Evolutionary conservation across 2,329 filamentous ascomycete genomes (phyloP).

Genomic region (Gnomoniopsis sp.): DNA sequence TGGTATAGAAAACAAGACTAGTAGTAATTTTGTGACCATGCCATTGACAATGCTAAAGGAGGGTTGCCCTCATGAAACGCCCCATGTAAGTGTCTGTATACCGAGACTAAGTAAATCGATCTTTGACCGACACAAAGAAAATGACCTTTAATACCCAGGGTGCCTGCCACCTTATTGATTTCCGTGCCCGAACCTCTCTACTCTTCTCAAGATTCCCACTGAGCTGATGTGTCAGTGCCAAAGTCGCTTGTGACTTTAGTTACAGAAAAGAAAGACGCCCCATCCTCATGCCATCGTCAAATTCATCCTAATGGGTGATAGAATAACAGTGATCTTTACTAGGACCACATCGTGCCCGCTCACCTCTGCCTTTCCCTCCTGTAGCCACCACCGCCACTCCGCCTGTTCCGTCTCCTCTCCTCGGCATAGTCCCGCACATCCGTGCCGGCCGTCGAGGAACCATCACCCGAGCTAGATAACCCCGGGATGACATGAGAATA

Average conservation of each 20-base stretch:
- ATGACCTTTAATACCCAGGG: background rate
- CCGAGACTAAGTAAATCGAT: background rate
- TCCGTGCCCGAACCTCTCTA: background rate
- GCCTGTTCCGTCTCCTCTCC: slow-evolving; percentile 40
- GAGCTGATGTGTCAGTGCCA: background rate
- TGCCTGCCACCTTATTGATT: background rate
- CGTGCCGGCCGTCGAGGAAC: slow-evolving; percentile 26
- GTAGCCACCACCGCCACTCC: slow-evolving; percentile 26
- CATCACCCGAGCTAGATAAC: slow-evolving; percentile 31
- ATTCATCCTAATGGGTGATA: background rate
- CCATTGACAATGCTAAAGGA: slow-evolving; percentile 14
- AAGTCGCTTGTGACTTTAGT: background rate
- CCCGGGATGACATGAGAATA: slow-evolving; percentile 56
- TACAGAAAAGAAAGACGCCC: background rate
- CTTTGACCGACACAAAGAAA: slow-evolving; percentile 2
- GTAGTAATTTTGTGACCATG: background rate
- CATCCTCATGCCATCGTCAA: background rate
- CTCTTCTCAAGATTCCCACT: background rate
- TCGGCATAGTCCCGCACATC: slow-evolving; percentile 37
- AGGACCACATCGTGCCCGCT: background rate
- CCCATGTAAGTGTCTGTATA: slow-evolving; percentile 8
- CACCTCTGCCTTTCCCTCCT: slow-evolving; percentile 25
- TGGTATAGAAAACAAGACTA: too few relatives aligned
- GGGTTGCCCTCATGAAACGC: slow-evolving; percentile 4
- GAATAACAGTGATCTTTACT: background rate